phyloP scores from a whole-genome alignment of 345 rosid genomes.

The Eucalyptus brandiana region DNA sequence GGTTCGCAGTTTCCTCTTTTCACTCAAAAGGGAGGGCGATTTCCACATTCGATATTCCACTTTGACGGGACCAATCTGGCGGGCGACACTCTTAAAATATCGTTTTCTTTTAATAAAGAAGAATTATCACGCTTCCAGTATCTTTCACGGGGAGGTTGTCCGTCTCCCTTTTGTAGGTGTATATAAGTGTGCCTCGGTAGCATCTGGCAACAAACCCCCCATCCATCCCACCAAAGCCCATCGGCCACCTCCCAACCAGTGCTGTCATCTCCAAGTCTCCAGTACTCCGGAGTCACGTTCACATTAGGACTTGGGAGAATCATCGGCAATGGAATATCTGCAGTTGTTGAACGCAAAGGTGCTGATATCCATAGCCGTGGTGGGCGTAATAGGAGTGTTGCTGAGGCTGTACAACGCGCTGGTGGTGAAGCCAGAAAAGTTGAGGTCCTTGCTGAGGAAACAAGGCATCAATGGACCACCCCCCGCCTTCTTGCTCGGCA shows the following conservation, averaged over 20 bases:
- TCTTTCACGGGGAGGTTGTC: neutral
- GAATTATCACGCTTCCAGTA: neutral
- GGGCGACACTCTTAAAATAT: neutral
- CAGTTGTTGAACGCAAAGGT: neutral
- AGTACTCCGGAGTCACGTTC: neutral
- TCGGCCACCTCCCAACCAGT: neutral
- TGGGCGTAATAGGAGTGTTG: neutral
- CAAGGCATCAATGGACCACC: slow-evolving; percentile 34
- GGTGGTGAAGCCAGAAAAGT: slow-evolving; percentile 17
- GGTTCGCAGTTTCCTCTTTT: neutral
- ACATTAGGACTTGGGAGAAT: neutral
- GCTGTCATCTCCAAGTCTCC: neutral
- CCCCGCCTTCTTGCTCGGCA: slow-evolving; percentile 22
- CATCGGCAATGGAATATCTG: neutral
- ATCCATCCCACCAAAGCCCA: neutral
- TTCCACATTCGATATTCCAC: neutral
- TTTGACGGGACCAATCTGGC: neutral
- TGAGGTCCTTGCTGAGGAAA: slow-evolving; percentile 10
- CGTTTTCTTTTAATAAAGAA: neutral
- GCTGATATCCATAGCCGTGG: neutral
- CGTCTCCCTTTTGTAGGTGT: neutral
- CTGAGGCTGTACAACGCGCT: slow-evolving; percentile 3
- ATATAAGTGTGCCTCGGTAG: neutral
- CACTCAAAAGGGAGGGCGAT: neutral
- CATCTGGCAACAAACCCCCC: neutral